These are phyloP conservation scores for Periconia sp. DNA, from an alignment of 2,329 filamentous ascomycete species.

Conservation along the genomic window DNA sequence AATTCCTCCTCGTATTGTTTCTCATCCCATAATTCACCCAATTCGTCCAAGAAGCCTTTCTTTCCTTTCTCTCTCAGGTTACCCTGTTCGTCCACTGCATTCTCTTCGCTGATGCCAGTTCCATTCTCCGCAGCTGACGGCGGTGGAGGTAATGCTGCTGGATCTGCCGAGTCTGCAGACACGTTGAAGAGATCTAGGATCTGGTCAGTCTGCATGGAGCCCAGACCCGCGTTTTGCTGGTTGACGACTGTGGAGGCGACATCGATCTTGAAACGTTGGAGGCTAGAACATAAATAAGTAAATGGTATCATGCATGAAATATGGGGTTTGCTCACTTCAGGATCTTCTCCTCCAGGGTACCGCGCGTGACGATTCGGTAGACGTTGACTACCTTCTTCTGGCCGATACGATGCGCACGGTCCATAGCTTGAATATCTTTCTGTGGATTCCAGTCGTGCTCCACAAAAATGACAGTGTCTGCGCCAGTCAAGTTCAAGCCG, in stretches of 20 bases:
- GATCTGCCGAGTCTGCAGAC: conserved; percentile 54
- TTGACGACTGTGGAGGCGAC: conserved; percentile 98
- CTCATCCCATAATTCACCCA: conserved; percentile 97
- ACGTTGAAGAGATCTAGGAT: conserved; percentile 96
- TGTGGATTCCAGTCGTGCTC: conserved; percentile 99
- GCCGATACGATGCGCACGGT: conserved; percentile 95
- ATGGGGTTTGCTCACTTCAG: conserved; percentile 66
- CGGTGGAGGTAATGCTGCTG: conserved; percentile 60
- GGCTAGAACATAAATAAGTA: conserved; percentile 65
- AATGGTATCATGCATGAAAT: too few relatives aligned
- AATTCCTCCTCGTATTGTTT: conserved; percentile 98
- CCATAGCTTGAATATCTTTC: conserved; percentile 98
- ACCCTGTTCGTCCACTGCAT: conserved; percentile 79
- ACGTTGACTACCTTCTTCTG: conserved; percentile 99
- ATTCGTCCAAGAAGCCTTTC: conserved; percentile 93
- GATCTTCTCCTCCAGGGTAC: conserved; percentile 98
- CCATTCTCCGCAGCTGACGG: conserved; percentile 60
- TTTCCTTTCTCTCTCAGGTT: conserved; percentile 94
- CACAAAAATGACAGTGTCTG: conserved; percentile 98
- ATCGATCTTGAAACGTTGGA: conserved; percentile 99
- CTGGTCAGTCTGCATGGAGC: conserved; percentile 97
- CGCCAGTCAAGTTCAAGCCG: conserved; percentile 92
- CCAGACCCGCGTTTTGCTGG: conserved; percentile 94
- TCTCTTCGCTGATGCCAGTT: conserved; percentile 81
- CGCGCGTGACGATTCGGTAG: conserved; percentile 93